Evolutionary conservation across 441 rosid species (phyloP).

Genomic region (Cnidoscolus chayamansa): DNA sequence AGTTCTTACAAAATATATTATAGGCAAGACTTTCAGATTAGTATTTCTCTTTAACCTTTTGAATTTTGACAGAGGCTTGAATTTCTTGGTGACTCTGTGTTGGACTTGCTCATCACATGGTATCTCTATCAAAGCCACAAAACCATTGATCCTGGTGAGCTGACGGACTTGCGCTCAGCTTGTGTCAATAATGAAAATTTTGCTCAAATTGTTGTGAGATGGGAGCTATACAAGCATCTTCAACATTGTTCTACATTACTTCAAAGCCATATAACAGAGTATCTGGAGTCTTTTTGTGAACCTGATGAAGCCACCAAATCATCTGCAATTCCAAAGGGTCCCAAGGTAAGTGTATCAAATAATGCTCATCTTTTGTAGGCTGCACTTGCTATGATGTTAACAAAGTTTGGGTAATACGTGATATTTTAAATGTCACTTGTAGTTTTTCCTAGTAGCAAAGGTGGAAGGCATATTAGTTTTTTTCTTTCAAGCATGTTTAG

Average conservation of each 20-base stretch:
- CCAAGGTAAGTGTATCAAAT: conserved; percentile 53
- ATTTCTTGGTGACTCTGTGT: conserved; percentile 86
- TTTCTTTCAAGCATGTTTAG: background rate
- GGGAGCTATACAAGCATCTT: conserved; percentile 59
- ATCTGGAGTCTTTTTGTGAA: conserved; percentile 42
- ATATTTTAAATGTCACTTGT: background rate
- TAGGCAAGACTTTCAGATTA: conserved; percentile 10
- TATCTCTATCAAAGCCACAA: conserved; percentile 68
- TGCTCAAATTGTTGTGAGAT: conserved; percentile 70
- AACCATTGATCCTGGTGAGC: conserved; percentile 73
- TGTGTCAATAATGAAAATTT: conserved; percentile 81
- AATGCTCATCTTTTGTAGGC: background rate
- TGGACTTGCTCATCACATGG: conserved; percentile 80
- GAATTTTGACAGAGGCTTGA: conserved; percentile 75
- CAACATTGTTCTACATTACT: conserved; percentile 49
- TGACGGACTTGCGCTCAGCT: conserved; percentile 91
- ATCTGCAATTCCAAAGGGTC: conserved; percentile 52
- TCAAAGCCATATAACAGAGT: conserved; percentile 55
- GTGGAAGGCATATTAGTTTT: background rate
- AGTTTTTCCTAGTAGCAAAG: background rate
- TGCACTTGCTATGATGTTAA: background rate
- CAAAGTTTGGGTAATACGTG: background rate
- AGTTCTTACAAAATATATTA: background rate
- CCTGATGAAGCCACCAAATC: conserved; percentile 37
- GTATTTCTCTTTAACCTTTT: conserved; percentile 22